Evolutionary conservation across 345 rosid genomes (phyloP), one percentile per base, ranked within the genome.

Genomic region (Bruguiera sexangula): DNA sequence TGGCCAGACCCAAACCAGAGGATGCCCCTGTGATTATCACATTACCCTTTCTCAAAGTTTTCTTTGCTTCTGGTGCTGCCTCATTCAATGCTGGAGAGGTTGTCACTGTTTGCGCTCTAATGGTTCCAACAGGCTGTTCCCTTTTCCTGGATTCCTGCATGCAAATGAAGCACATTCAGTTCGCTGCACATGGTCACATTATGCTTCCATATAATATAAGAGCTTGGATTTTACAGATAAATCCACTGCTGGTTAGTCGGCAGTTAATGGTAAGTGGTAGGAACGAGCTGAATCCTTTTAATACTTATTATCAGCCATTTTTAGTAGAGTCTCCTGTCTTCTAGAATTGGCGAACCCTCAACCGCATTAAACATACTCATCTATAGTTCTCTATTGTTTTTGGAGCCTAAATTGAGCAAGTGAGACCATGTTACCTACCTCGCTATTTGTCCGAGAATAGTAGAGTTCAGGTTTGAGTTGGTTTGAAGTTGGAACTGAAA

Each of bases 21-120:
- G 97, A 93, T 51, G 92, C 91, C 43, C 97, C 97, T 0, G 97
- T 93, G 76, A 93, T 72, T 2, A 90, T 58, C 34, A 87, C 96
- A 63, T 70, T 78, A 54, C 91, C 92, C 77, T 90, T 86, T 66
- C 96, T 84, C 31, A 87, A 76, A n/a, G 92, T 90, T 78, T 90
- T 93, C 85, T 89, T 93, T 39, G 83, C 81, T 18, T 81, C 83
- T 16, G 79, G 57, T 5, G 83, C 36, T 31, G 92, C 57, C 43
- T 46, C 73, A 63, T 69, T 76, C 26, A 80, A 66, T 4, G 82
- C 75, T 52, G 96, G 96, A 60, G 79, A 19, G 52, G 83, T 71
- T 22, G 90, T 85, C 30, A 88, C 85, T 1, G 88, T 71, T 69
- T 91, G 91, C 52, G 96, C 97, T 72, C 84, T 80, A 46, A 84